These are phyloP conservation scores for Monilinia fructigena DNA, from an alignment of 2,329 filamentous ascomycete genomes.

Conservation along the genomic window DNA sequence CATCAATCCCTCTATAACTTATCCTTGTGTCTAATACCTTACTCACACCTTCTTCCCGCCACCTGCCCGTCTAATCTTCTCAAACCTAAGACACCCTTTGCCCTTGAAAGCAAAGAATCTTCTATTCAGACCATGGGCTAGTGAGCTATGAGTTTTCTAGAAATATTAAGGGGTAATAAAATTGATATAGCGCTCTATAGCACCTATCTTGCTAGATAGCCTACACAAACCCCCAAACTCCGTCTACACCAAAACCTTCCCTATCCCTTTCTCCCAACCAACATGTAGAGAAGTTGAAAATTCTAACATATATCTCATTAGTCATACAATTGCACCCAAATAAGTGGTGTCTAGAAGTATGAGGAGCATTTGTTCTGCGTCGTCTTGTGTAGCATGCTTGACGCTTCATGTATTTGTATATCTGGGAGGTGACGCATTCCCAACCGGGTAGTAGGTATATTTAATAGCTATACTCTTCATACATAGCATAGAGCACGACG, in stretches of 20 bases:
- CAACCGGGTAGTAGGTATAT: neutral
- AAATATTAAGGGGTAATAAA: too few relatives aligned
- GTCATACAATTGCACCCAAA: neutral
- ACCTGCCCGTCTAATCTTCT: neutral
- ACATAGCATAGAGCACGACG: neutral
- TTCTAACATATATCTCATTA: neutral
- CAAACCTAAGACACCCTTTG: neutral
- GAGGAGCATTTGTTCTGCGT: neutral
- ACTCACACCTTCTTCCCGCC: neutral
- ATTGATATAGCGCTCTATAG: too few relatives aligned
- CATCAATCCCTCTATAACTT: neutral
- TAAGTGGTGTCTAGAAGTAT: neutral
- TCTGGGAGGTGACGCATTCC: neutral
- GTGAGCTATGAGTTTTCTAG: too few relatives aligned
- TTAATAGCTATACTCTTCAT: neutral
- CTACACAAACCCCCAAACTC: too few relatives aligned
- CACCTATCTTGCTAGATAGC: too few relatives aligned
- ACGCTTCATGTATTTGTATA: too few relatives aligned
- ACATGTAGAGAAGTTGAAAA: neutral
- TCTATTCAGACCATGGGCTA: neutral
- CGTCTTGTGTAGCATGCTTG: neutral
- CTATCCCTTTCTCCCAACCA: neutral
- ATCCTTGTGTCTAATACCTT: too few relatives aligned
- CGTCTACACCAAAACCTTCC: too few relatives aligned
- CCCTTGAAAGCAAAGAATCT: neutral